Percentiles rank a stretch among this genome's conserved stretches.
phyloP scores from a whole-genome alignment of 1,284 basidiomycete genomes.

The Acaromyces ingoldii region DNA sequence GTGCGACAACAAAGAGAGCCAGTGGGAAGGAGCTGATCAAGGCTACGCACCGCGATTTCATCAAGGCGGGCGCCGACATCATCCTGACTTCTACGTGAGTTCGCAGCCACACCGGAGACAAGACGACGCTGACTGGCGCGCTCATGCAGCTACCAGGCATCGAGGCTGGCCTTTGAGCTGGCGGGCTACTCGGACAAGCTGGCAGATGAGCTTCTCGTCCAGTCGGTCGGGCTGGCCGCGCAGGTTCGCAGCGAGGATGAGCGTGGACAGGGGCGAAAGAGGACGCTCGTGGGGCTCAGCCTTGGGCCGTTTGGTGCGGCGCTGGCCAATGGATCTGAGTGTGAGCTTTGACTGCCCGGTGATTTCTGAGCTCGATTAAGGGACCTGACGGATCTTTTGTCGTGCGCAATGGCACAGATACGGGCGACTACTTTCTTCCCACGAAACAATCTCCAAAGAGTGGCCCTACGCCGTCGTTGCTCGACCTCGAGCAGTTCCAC shows the following conservation, averaged over 20 bases:
- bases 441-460: slow-evolving; percentile 18
- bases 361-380: too few species aligned
- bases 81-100: slow-evolving; percentile 33
- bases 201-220: slow-evolving; percentile 26
- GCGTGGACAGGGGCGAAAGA: background rate
- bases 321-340: slow-evolving; percentile 38
- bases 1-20: too few species aligned
- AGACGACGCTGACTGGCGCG: background rate
- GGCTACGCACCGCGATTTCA: slow-evolving; percentile 34
- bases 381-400: too few species aligned
- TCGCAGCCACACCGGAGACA: background rate
- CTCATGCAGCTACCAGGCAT: slow-evolving; percentile 31
- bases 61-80: slow-evolving; percentile 36
- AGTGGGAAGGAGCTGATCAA: slow-evolving; percentile 6
- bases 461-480: background rate
- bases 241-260: slow-evolving; percentile 18
- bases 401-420: slow-evolving; percentile 15
- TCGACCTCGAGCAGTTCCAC: slow-evolving; percentile 31
- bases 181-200: slow-evolving; percentile 18
- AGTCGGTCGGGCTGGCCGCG: slow-evolving; percentile 29
- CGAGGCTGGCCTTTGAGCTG: slow-evolving; percentile 24
- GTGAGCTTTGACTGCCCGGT: too few species aligned
- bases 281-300: slow-evolving; percentile 27
- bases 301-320: slow-evolving; percentile 39
- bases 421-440: slow-evolving; percentile 32